Evolutionary conservation across 139 green algal species (phyloP), one percentile per base, ranked within the genome.

Genomic region (Pseudopediastrum boryanum): DNA sequence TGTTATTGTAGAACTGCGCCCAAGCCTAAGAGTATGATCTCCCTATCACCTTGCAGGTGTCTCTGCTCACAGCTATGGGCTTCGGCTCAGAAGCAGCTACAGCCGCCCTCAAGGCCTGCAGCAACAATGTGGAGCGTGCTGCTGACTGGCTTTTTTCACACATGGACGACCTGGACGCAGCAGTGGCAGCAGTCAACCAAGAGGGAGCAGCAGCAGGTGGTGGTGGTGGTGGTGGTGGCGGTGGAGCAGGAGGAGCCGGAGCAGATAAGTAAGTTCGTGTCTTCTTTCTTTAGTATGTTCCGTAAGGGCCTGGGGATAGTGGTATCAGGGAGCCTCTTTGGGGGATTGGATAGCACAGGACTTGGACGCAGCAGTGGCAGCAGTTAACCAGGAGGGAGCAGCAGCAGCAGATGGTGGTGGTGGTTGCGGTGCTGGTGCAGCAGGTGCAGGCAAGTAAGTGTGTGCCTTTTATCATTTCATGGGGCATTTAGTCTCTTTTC

Each of bases 121-220:
- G 81, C 43, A 90, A 87, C 65, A 92, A 88, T 77, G 65, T 98
- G 35, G 96, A 99, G 88, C 87, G 93, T 0, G 96, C 96, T 1
- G 95, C 87, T 8, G 94, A 98, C 86, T 98, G 93, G 94, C 89
- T 99, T 25, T 98, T 99, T 83, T 94, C 81, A 62, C 92, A 94
- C 74, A 84, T 88, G 62, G 93, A 95, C 61, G 92, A 97, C 71
- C 79, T 98, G 61, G 91, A 96, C 25, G 42, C 80, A 33, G 90
- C 90, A 21, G 87, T 96, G 29, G 56, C 52, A 39, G 58, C 52
- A 48, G 73, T 48, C 16, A 71, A 74, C 21, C 46, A 59, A 3
- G 39, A 58, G 42, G 77, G 67, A 46, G 76, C 64, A 42, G 62
- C 70, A 69, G 63, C 74, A 80, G 76, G 10, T 39, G 51, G 27